A percentile compares a stretch with the other conserved stretches of the same genome.
phyloP scores from a whole-genome alignment of 768 basidiomycete species.

The Plicaturopsis crispa region DNA sequence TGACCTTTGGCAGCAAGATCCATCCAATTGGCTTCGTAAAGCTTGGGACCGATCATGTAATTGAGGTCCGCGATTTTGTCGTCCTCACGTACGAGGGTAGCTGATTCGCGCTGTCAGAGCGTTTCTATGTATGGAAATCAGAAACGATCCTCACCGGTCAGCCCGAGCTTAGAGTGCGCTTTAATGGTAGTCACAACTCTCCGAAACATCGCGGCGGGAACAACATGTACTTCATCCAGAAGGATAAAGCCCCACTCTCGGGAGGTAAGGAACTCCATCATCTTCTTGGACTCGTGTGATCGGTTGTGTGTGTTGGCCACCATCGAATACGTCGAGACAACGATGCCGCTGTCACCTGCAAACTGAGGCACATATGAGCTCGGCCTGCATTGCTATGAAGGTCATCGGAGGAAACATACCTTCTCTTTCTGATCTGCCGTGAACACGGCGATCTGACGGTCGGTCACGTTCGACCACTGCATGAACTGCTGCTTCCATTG shows the following conservation, averaged over 20 bases:
- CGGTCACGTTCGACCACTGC: slow-evolving; percentile 97
- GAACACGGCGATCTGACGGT: slow-evolving; percentile 94
- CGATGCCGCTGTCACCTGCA: slow-evolving; percentile 93
- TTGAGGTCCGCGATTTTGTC: slow-evolving; percentile 98
- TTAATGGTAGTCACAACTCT: slow-evolving; percentile 97
- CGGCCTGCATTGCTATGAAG: slow-evolving; percentile 1
- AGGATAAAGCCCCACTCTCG: slow-evolving; percentile 99
- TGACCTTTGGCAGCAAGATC: slow-evolving; percentile 98
- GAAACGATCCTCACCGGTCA: slow-evolving; percentile 62
- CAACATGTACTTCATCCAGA: slow-evolving; percentile 97
- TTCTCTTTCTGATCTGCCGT: slow-evolving; percentile 98
- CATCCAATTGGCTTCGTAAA: slow-evolving; percentile 99
- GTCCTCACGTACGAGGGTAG: slow-evolving; percentile 96
- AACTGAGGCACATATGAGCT: slow-evolving; percentile 46
- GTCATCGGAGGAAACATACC: slow-evolving; percentile 31
- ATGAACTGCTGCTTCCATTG: slow-evolving; percentile 99
- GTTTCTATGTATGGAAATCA: slow-evolving; percentile 1
- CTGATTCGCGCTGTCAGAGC: slow-evolving; percentile 32
- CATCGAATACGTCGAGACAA: slow-evolving; percentile 99
- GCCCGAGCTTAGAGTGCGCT: slow-evolving; percentile 95
- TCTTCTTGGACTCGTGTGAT: slow-evolving; percentile 98
- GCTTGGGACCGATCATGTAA: slow-evolving; percentile 98
- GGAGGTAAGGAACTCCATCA: slow-evolving; percentile 99
- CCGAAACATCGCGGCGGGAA: slow-evolving; percentile 98
- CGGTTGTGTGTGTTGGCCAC: slow-evolving; percentile 97